A percentile compares a stretch with the other conserved stretches of the same genome.
These are phyloP conservation scores for Neofusicoccum parvum DNA, from an alignment of 2,329 filamentous ascomycete genomes.

Conservation along the genomic window DNA sequence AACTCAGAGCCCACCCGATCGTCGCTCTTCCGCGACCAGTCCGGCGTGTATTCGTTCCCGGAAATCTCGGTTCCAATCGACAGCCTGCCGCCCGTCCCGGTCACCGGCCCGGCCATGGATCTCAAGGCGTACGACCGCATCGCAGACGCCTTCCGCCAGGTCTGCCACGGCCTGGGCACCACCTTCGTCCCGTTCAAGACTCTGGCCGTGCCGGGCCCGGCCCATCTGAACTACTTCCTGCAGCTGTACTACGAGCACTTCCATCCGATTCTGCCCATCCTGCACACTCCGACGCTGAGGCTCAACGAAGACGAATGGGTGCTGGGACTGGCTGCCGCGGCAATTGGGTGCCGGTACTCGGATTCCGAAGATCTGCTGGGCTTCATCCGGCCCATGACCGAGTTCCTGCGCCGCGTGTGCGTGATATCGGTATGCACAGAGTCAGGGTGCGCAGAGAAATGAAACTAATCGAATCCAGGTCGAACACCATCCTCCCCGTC, in stretches of 20 bases:
- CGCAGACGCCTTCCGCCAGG: background rate
- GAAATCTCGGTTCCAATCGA: conserved; percentile 15
- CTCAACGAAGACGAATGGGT: conserved; percentile 11
- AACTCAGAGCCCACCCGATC: background rate
- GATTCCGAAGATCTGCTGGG: conserved; percentile 4
- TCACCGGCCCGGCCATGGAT: background rate
- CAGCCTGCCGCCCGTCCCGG: background rate
- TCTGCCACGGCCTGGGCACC: background rate
- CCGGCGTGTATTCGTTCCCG: conserved; percentile 2
- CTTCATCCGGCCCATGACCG: background rate
- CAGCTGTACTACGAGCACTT: conserved; percentile 20
- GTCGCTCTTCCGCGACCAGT: conserved; percentile 1
- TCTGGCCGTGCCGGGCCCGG: background rate
- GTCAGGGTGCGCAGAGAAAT: background rate
- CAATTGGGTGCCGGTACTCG: conserved; percentile 7
- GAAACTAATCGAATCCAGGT: background rate
- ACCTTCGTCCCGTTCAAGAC: conserved; percentile 9
- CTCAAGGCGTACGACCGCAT: conserved; percentile 17
- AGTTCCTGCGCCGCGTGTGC: conserved; percentile 13
- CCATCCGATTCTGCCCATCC: conserved; percentile 14
- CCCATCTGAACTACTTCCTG: conserved; percentile 14
- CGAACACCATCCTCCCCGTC: conserved; percentile 8
- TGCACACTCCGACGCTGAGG: conserved; percentile 4
- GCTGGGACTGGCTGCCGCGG: background rate
- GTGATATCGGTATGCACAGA: conserved; percentile 2